Base-by-base conservation (phyloP, 371 early-diverging fungal species). In the Rhizopus sp. region DNA sequence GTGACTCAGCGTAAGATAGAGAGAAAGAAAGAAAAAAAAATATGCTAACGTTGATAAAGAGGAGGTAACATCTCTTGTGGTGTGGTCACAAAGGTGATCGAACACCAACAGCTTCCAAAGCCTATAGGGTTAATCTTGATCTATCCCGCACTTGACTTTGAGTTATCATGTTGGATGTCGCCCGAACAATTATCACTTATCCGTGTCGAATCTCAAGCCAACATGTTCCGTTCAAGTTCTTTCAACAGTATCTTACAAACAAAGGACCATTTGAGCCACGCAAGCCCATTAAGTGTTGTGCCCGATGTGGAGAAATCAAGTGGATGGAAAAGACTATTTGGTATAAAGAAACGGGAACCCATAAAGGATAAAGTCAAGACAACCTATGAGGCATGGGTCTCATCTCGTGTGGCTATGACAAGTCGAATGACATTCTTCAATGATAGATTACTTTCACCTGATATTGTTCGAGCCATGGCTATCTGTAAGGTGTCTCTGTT, bases 381-480 rank as follows among this genome's bases (percentile, higher is more conserved):
- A 23, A 62, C 60, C 2, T 64, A 75, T 58, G 23, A 66, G 30
- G 71, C 69, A 6, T 77, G 77, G 77, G 69, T 54, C 33, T 44
- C 73, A 3, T 65, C 82, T 23, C 76, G 81, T 32, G 59, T 94
- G 42, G 82, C 91, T 4, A 90, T 95, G 92, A 93, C 93, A 7
- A 89, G 90, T 67, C 84, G 93, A 38, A 89, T 93, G 83, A 83
- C 86, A 38, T 95, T 87, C 70, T 92, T 93, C 51, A 88, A 86
- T 57, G 96, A 95, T 67, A 78, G 89, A 15, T 76, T 95, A 16
- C 72, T 95, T 56, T 69, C 88, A 5, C 87, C 92, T 7, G 95
- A 94, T 63, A 67, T 88, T 77, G 87, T 86, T 83, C 90, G 97
- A 32, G 96, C 93, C 7, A 91, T 98, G 89, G 94, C 92, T 41